Base-by-base conservation (phyloP, 2,329 filamentous ascomycete genomes). In the Penicillium thymicola region DNA sequence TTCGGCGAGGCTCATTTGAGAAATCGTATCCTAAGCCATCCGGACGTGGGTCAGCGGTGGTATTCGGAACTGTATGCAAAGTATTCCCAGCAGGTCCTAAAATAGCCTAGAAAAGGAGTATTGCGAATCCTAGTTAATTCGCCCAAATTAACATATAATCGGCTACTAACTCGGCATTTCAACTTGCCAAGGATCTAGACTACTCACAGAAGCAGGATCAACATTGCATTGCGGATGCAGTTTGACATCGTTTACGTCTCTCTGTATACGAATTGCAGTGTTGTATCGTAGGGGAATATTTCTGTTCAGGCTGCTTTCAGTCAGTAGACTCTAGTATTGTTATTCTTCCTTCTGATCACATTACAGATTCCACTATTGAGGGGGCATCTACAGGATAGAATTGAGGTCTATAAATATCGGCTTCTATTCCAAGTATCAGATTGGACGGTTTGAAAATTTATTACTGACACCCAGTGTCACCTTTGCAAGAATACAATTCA, bases 1-100 rank as follows among this genome's bases (percentile, higher is more conserved):
- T 73, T 74, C 14, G 71, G 71, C 3, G 71, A 74, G 57, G 71
- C 71, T 7, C 69, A 73, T 52, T 58, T 74, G 18, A 62, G 71
- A 25, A 73, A 74, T 53, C 71, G 71, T 2, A 71, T 74, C 13
- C 45, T 73, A 9, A 73, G 72, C 56, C 71, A 74, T 51, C 69
- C 72, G 1, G 72, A 74, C 18, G 72, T 74, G 1, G 72, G 71
- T 5, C 65, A 63, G 45, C 67, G 62, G 51, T 73, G 72, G 71
- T 74, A 74, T 59, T 67, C 70, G 4, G 67, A 72, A 4, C 54
- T 74, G 11, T 71, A 69, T 53, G 57, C 55, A 4, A 67, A 62
- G 23, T 72, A 72, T 52, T 69, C 69, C 0, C 57, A 62, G 36
- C 65, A 72, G 41, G 42, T 41, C 8, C 47, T 69, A 9, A 52